Base-by-base conservation (phyloP, 225 moss, liverwort and hornwort genomes). In the Straminergon stramineum region DNA sequence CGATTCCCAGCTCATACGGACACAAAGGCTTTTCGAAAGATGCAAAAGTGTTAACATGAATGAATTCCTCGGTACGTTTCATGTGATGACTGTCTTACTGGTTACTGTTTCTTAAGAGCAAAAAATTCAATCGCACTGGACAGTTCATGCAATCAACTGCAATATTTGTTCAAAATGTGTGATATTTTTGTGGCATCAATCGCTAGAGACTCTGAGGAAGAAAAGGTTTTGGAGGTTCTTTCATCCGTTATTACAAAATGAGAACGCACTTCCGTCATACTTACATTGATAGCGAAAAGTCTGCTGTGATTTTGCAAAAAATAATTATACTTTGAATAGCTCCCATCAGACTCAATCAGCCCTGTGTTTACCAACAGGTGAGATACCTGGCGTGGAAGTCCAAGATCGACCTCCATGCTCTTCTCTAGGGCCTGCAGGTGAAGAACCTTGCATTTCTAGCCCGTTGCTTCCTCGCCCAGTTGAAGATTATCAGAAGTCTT, bases 401-500 rank as follows among this genome's bases (percentile, higher is more conserved):
- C 85, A 91, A 45, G 91, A 89, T 27, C 86, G 76, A 85, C 85
- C 79, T 85, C 85, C 74, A 64, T 45, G 68, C 82, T 63, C 90
- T 63, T 64, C 91, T 78, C 85, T 87, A 52, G 88, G 55, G 57
- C 88, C 87, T 79, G 39, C 66, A n/a, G 68, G 75, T 79, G 93
- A 86, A 65, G 90, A 90, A 32, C 77, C 80, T 48, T 77, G 52
- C 71, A 26, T 39, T 70, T 90, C 91, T 43, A 93, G 81, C 23
- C 86, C 89, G 26, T 90, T 88, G 60, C 92, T 94, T 84, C 92
- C 91, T 71, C 95, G 94, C 80, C 96, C 96, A 14, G 86, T 95
- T 76, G 94, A 94, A 87, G 95, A 94, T 76, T 96, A 96, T 69
- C 91, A 93, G 62, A 93, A 90, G 84, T 95, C 95, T 61, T 88